Conservation (phyloP, 495 filamentous ascomycete genomes). For the Penicillium parvum region DNA sequence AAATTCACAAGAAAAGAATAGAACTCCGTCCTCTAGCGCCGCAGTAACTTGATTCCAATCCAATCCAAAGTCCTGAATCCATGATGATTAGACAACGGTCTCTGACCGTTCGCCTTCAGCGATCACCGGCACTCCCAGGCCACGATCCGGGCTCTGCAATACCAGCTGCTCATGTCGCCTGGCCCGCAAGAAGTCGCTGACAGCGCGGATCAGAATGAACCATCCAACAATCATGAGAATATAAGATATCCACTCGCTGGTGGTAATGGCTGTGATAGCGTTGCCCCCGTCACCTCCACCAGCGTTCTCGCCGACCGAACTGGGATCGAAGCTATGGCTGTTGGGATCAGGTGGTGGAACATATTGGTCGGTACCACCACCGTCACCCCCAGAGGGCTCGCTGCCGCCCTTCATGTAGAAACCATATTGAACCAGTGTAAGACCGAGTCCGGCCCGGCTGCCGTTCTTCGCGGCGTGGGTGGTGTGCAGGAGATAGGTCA, state of each 20-base stretch:
- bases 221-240: constrained; percentile 94
- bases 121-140: constrained; percentile 79
- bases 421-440: constrained; percentile 93
- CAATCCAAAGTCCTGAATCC: constrained; percentile 7
- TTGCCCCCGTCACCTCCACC: constrained; percentile 35
- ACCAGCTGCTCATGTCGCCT: constrained; percentile 89
- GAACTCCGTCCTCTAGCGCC: constrained; percentile 18
- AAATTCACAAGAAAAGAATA: constrained; percentile 5
- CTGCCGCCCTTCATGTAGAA: constrained; percentile 80
- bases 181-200: constrained; percentile 83
- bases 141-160: constrained; percentile 88
- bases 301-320: constrained; percentile 48
- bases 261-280: constrained; percentile 50
- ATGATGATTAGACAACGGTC: constrained; percentile 62
- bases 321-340: constrained; percentile 80
- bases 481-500: constrained; percentile 96
- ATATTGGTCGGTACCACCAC: constrained; percentile 47
- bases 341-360: constrained; percentile 79
- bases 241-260: constrained; percentile 88
- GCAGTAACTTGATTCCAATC: constrained; percentile 5
- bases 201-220: constrained; percentile 90
- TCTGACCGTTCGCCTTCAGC: constrained; percentile 82
- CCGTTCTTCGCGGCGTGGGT: constrained; percentile 98
- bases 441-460: constrained; percentile 86
- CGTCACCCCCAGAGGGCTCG: constrained; percentile 43